Percentiles rank a stretch among this genome's conserved stretches.
phyloP scores from a whole-genome alignment of 1,284 basidiomycete genomes.

The Puccinia sorghi region DNA sequence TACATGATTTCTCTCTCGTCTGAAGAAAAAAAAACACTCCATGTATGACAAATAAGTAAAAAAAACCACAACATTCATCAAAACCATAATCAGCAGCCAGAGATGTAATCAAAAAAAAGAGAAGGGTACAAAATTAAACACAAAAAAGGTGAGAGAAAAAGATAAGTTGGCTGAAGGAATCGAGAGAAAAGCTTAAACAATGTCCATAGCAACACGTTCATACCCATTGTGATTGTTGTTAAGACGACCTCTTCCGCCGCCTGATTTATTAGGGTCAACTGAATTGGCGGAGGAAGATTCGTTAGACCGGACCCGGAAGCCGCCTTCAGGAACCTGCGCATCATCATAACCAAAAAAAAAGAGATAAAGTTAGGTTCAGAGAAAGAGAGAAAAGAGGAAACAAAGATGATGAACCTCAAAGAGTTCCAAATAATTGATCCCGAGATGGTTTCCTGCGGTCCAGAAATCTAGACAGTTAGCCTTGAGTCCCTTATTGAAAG shows the following conservation, averaged over 20 bases:
- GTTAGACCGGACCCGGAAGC: slow-evolving; percentile 9
- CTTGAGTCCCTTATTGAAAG: slow-evolving; percentile 82
- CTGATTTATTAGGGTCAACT: neutral
- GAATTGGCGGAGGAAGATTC: neutral
- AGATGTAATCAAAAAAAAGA: too few relatives aligned
- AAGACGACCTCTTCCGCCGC: neutral
- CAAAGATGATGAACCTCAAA: slow-evolving; percentile 68
- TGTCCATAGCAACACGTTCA: slow-evolving; percentile 21
- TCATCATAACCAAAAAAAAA: neutral
- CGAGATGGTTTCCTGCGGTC: slow-evolving; percentile 77
- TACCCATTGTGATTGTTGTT: slow-evolving; percentile 7
- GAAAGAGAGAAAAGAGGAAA: slow-evolving; percentile 1
- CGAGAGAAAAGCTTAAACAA: neutral
- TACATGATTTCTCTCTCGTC: too few relatives aligned
- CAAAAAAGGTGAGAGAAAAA: neutral
- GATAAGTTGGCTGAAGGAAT: neutral
- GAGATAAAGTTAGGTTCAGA: neutral
- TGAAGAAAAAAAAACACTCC: too few relatives aligned
- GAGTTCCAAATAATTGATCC: slow-evolving; percentile 82
- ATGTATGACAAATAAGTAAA: too few relatives aligned
- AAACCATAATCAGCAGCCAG: too few relatives aligned
- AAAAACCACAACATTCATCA: too few relatives aligned
- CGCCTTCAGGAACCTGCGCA: slow-evolving; percentile 23
- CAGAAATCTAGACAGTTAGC: slow-evolving; percentile 96
- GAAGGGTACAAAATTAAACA: neutral